Evolutionary conservation across 305 asterid species (phyloP).

Genomic region (Vinca major): DNA sequence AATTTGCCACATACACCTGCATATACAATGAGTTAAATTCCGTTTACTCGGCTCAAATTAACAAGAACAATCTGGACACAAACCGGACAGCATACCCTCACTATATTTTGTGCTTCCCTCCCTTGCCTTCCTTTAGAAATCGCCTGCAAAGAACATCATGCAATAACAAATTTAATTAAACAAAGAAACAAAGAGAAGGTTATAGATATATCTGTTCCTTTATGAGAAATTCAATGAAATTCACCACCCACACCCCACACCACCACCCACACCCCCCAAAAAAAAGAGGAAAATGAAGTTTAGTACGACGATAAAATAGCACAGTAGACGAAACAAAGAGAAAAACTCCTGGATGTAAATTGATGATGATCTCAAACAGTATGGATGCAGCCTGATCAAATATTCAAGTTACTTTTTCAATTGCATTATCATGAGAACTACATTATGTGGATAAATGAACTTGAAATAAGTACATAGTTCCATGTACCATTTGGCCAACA

Average conservation of each 20-base stretch:
- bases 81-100: conserved; percentile 39
- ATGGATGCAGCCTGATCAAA: background rate
- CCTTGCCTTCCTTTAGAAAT: conserved; percentile 89
- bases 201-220: background rate
- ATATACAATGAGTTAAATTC: conserved; percentile 10
- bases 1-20: conserved; percentile 79
- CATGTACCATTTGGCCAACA: conserved; percentile 69
- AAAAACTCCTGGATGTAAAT: background rate
- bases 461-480: too few species aligned
- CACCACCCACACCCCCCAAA: too few species aligned
- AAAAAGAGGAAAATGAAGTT: background rate
- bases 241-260: background rate
- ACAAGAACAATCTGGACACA: background rate
- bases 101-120: conserved; percentile 73
- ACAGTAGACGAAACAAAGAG: background rate
- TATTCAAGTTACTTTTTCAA: background rate
- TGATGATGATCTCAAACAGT: background rate
- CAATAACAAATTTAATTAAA: background rate
- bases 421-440: too few species aligned
- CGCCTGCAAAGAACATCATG: conserved; percentile 33
- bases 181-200: background rate
- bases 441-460: too few species aligned
- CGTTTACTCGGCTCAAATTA: conserved; percentile 8
- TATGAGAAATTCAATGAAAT: background rate
- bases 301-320: background rate